phyloP scores from a whole-genome alignment of 371 early-diverging fungal genomes.

The Apophysomyces trapeziformis region DNA sequence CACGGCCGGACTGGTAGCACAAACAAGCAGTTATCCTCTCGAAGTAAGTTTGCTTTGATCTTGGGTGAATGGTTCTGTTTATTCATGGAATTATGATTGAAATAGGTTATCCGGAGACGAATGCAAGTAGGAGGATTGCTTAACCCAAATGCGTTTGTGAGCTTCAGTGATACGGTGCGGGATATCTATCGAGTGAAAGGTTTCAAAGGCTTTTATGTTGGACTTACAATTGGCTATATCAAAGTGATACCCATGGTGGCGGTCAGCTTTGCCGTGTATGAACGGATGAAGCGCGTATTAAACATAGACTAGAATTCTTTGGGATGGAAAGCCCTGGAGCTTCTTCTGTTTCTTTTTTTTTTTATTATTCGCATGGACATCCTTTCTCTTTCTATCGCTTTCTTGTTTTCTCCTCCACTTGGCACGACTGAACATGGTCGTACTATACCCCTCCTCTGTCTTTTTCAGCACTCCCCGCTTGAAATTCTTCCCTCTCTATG shows the following conservation, averaged over 20 bases:
- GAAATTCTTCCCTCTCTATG: neutral
- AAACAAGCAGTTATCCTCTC: slow-evolving; percentile 90
- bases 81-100: neutral
- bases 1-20: slow-evolving; percentile 84
- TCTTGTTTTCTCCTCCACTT: no score
- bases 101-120: slow-evolving; percentile 76
- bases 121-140: slow-evolving; percentile 88
- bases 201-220: slow-evolving; percentile 91
- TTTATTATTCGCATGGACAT: no score
- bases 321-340: neutral
- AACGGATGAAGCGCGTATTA: slow-evolving; percentile 68
- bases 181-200: slow-evolving; percentile 73
- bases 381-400: no score
- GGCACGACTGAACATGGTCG: no score
- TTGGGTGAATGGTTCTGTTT: neutral
- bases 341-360: no score
- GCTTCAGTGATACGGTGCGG: slow-evolving; percentile 63
- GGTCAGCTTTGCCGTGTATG: slow-evolving; percentile 87
- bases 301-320: slow-evolving; percentile 55
- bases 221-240: slow-evolving; percentile 94
- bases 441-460: neutral
- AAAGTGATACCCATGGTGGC: slow-evolving; percentile 95
- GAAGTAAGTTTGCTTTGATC: slow-evolving; percentile 54
- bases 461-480: neutral
- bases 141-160: slow-evolving; percentile 57